These are phyloP conservation scores for Limonomyces culmigenus DNA, from an alignment of 1,284 basidiomycete genomes.

Conservation along the genomic window DNA sequence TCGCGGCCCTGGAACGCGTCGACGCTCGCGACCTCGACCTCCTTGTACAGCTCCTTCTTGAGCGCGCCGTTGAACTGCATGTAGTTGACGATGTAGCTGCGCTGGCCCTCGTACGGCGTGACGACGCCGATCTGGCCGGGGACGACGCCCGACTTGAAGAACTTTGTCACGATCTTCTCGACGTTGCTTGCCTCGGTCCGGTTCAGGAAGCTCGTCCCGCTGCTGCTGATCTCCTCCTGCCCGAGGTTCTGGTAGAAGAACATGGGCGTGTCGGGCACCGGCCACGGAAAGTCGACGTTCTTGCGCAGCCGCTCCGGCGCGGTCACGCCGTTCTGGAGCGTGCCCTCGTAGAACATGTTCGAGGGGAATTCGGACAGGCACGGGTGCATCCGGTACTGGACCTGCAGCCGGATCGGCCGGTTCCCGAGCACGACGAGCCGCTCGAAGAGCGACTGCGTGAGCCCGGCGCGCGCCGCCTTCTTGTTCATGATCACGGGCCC, in stretches of 20 bases:
- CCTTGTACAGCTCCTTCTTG: conserved; percentile 98
- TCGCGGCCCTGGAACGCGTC: conserved; percentile 99
- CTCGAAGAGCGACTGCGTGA: conserved; percentile 96
- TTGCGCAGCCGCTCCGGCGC: conserved; percentile 93
- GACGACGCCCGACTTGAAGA: conserved; percentile 96
- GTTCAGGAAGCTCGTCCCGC: conserved; percentile 97
- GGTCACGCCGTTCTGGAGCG: conserved; percentile 96
- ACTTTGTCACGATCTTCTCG: conserved; percentile 98
- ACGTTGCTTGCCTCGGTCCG: conserved; percentile 97
- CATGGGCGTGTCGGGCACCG: conserved; percentile 95
- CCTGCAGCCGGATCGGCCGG: conserved; percentile 93
- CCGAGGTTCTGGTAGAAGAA: conserved; percentile 99
- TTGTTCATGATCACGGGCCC: conserved; percentile 99
- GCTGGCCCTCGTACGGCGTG: conserved; percentile 97
- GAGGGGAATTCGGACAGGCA: conserved; percentile 98
- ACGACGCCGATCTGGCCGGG: conserved; percentile 96
- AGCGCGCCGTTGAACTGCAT: conserved; percentile 98
- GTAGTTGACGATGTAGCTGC: conserved; percentile 97
- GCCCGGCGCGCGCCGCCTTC: conserved; percentile 93
- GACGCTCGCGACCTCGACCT: conserved; percentile 96
- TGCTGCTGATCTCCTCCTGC: conserved; percentile 97
- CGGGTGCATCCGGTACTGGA: conserved; percentile 99
- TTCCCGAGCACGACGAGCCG: conserved; percentile 91
- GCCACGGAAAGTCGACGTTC: conserved; percentile 99
- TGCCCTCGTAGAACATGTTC: conserved; percentile 99